Evolutionary conservation across 306 rosid genomes (phyloP).

Genomic region (Dalbergia cultrata): DNA sequence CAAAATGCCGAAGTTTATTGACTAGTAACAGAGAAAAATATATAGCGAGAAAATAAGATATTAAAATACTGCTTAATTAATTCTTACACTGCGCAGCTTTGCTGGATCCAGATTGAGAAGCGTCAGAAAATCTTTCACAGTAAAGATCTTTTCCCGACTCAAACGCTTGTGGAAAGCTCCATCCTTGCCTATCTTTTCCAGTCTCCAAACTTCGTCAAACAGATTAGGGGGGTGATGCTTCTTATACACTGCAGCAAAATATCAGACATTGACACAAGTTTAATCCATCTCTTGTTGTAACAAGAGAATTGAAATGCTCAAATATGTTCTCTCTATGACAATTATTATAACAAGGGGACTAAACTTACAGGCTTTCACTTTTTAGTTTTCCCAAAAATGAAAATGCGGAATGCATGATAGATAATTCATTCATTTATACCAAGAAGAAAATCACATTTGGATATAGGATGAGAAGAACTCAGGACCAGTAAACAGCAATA

Average conservation of each 20-base stretch:
- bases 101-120: conserved; percentile 77
- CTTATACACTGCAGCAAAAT: conserved; percentile 81
- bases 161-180: conserved; percentile 98
- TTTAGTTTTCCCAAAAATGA: conserved; percentile 12
- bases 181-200: conserved; percentile 96
- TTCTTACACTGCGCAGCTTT: conserved; percentile 84
- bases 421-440: conserved; percentile 29
- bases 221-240: conserved; percentile 97
- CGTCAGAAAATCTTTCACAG: conserved; percentile 88
- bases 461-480: conserved; percentile 22
- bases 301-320: conserved; percentile 32
- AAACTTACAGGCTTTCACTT: conserved; percentile 2
- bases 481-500: conserved; percentile 30
- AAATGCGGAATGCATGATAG: conserved; percentile 3
- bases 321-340: conserved; percentile 5
- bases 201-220: conserved; percentile 95
- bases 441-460: conserved; percentile 20
- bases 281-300: conserved; percentile 30
- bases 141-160: conserved; percentile 70
- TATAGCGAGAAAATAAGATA: background rate
- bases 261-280: conserved; percentile 37
- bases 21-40: background rate
- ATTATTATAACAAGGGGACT: conserved; percentile 7
- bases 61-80: conserved; percentile 36
- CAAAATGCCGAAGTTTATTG: conserved; percentile 7